Evolutionary conservation across 352 stramenopile genomes (phyloP).

Genomic region (Phytophthora hibernalis): DNA sequence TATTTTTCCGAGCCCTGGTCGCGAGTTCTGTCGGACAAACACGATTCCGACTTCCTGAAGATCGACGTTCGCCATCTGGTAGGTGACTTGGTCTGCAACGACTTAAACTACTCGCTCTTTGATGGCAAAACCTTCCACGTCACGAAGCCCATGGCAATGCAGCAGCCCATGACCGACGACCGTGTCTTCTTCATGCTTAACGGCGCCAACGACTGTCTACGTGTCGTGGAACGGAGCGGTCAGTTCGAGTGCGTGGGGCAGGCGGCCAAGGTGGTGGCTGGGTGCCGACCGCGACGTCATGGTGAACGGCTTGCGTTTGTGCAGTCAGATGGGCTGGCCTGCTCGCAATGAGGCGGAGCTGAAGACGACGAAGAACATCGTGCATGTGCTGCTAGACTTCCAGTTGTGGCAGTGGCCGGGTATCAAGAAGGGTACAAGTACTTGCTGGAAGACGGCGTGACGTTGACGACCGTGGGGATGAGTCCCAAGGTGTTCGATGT

Average conservation of each 20-base stretch:
- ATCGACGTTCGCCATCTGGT: constrained; percentile 42
- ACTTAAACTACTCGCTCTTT: constrained; percentile 46
- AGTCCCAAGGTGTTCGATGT: constrained; percentile 74
- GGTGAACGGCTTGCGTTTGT: no score
- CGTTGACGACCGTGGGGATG: constrained; percentile 64
- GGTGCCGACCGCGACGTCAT: no score
- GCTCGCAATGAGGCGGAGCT: no score
- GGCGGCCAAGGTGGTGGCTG: no score
- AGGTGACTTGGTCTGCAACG: constrained; percentile 36
- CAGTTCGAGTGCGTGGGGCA: constrained; percentile 64
- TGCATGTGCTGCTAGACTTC: no score
- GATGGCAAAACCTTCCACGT: constrained; percentile 50
- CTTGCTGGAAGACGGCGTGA: constrained; percentile 61
- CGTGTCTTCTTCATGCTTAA: constrained; percentile 30
- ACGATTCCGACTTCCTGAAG: constrained; percentile 52
- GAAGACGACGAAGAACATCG: no score
- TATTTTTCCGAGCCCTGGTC: no score
- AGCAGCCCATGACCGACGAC: constrained; percentile 37
- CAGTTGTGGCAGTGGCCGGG: no score
- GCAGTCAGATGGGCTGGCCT: no score
- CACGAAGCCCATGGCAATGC: constrained; percentile 58
- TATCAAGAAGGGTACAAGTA: constrained; percentile 72
- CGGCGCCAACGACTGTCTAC: constrained; percentile 82
- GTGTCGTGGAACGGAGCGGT: constrained; percentile 83
- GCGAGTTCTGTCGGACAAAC: constrained; percentile 56